Evolutionary conservation across 1,139 yeast species (phyloP).

Genomic region (Candida dubliniensis): DNA sequence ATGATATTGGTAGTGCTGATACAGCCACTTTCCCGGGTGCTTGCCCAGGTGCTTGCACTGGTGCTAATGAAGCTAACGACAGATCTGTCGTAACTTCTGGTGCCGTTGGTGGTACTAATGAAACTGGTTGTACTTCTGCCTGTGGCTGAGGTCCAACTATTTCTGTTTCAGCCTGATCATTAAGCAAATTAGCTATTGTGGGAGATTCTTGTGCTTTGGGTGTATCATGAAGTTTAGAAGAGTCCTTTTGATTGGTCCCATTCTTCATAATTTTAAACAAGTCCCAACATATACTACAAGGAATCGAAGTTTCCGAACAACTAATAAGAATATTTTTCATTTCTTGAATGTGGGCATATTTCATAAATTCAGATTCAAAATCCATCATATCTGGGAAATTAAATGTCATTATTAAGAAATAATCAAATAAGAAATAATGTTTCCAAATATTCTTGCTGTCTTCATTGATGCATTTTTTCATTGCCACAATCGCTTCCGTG

Average conservation of each 20-base stretch:
- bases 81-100: not conserved
- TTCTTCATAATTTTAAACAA: constrained; percentile 18
- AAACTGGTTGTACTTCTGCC: not conserved
- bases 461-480: constrained; percentile 15
- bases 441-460: constrained; percentile 12
- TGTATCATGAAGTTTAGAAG: constrained; percentile 6
- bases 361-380: constrained; percentile 13
- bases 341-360: constrained; percentile 13
- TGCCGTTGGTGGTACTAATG: not conserved
- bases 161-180: constrained; percentile 9
- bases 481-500: constrained; percentile 17
- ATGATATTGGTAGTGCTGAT: not conserved
- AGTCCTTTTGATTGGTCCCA: constrained; percentile 2
- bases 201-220: constrained; percentile 17
- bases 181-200: constrained; percentile 15
- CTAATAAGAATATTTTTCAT: constrained; percentile 14
- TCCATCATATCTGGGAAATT: constrained; percentile 24
- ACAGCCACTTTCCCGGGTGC: not conserved
- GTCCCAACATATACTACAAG: constrained; percentile 20
- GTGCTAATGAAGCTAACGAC: not conserved
- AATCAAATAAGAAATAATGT: constrained; percentile 22
- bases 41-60: not conserved
- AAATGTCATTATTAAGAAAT: constrained; percentile 18
- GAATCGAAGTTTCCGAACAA: constrained; percentile 15
- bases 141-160: not conserved